A percentile compares a stretch with the other conserved stretches of the same genome.
Conservation (phyloP, 2,329 filamentous ascomycete genomes). For the Dothistroma septosporum region DNA sequence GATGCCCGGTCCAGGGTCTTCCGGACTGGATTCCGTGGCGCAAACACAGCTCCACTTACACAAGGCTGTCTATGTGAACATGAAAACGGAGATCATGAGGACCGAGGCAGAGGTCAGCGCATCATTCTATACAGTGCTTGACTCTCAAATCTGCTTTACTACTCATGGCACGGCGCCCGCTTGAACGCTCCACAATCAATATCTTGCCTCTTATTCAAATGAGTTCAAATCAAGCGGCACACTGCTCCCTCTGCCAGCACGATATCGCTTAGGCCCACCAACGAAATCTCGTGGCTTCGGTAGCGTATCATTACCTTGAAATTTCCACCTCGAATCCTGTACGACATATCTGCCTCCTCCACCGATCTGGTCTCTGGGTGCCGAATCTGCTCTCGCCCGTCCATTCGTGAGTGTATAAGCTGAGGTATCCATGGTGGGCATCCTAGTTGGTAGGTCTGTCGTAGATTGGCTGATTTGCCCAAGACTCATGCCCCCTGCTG, state of each 20-base stretch:
- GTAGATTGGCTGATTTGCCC: constrained; percentile 10
- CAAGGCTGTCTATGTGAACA: background rate
- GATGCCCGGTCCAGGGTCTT: background rate
- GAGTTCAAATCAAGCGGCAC: constrained; percentile 79
- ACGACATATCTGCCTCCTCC: constrained; percentile 26
- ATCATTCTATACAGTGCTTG: constrained; percentile 1
- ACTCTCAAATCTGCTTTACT: background rate
- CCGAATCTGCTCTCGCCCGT: constrained; percentile 21
- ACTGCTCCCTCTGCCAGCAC: constrained; percentile 87
- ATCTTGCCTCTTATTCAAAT: constrained; percentile 39
- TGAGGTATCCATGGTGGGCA: constrained; percentile 26
- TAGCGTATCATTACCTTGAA: constrained; percentile 74
- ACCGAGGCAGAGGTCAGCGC: background rate
- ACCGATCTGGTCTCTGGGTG: constrained; percentile 18
- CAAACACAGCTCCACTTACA: background rate
- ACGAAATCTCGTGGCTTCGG: constrained; percentile 80
- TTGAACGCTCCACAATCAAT: constrained; percentile 5
- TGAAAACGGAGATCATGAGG: background rate
- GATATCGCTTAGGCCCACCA: constrained; percentile 71
- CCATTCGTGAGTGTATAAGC: constrained; percentile 41
- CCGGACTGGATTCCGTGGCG: background rate
- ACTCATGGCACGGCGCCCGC: constrained; percentile 3
- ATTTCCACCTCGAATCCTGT: constrained; percentile 74
- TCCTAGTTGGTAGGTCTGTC: constrained; percentile 4
- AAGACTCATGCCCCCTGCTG: constrained; percentile 25